Evolutionary conservation across 2,329 filamentous ascomycete genomes (phyloP).

Genomic region (Aschersonia sp.): DNA sequence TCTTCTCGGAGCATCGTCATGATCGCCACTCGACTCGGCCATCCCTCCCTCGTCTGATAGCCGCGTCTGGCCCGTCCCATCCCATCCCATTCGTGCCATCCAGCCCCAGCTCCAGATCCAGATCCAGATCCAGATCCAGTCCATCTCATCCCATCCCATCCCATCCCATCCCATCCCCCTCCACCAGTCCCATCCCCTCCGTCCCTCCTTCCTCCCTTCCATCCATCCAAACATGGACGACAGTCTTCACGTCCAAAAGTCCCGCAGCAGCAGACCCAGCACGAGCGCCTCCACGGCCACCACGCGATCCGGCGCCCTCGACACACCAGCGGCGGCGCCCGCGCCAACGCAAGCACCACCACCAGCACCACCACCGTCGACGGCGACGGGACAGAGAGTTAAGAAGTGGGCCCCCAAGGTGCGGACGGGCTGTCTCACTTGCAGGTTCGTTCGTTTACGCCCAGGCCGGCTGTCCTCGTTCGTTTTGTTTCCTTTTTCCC

Average conservation of each 20-base stretch:
- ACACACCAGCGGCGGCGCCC: background rate
- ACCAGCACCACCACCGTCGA: background rate
- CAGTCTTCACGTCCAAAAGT: background rate
- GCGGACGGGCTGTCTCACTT: conserved; percentile 2
- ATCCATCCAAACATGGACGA: background rate
- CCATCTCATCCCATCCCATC: background rate
- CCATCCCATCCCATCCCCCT: background rate
- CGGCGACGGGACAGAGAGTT: conserved; percentile 1
- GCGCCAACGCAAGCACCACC: background rate
- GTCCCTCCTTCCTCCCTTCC: background rate
- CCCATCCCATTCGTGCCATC: background rate
- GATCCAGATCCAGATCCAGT: too few relatives aligned
- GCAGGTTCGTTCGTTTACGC: conserved; percentile 1
- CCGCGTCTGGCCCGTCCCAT: background rate
- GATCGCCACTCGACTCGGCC: background rate
- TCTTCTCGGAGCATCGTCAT: background rate
- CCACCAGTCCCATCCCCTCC: background rate
- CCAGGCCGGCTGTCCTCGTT: background rate
- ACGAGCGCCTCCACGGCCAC: background rate
- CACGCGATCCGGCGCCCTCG: background rate
- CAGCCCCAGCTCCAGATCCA: background rate
- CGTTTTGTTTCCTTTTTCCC: background rate
- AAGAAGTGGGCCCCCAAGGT: conserved; percentile 4
- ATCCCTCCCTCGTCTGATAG: too few relatives aligned
- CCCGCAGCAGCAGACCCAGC: background rate